Conservation (phyloP, 768 basidiomycete species). For the Mycena alexandri region DNA sequence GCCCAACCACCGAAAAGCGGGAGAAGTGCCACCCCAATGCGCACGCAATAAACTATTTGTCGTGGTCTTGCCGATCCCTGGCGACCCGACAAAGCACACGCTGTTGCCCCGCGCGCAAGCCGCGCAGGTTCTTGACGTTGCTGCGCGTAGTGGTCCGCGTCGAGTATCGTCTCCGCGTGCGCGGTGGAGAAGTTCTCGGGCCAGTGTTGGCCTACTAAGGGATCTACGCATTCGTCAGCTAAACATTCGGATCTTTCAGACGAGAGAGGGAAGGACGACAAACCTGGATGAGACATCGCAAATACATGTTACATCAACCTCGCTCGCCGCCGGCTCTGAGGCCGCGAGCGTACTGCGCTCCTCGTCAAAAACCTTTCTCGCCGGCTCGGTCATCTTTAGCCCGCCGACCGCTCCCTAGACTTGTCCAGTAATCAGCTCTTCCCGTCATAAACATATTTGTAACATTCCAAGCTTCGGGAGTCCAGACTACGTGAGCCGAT, state of each 20-base stretch:
- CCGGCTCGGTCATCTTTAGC: conserved; percentile 91
- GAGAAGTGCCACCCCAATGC: conserved; percentile 94
- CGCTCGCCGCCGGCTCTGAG: conserved; percentile 90
- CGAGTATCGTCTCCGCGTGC: conserved; percentile 86
- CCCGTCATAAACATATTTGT: no score
- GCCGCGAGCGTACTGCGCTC: conserved; percentile 91
- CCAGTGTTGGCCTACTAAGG: conserved; percentile 98
- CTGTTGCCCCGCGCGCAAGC: conserved; percentile 98
- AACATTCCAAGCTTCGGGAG: no score
- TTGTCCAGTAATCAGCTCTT: conserved; percentile 95
- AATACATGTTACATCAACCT: conserved; percentile 95
- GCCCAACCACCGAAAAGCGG: conserved; percentile 97
- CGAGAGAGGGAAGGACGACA: conserved; percentile 6
- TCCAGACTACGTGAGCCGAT: no score
- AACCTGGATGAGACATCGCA: no score
- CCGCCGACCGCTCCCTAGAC: conserved; percentile 87
- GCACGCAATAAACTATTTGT: conserved; percentile 94
- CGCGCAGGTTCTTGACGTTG: conserved; percentile 93
- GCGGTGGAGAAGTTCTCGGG: conserved; percentile 91
- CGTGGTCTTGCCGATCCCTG: conserved; percentile 97
- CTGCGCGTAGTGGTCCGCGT: conserved; percentile 95
- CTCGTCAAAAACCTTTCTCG: conserved; percentile 96
- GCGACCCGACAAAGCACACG: conserved; percentile 95
- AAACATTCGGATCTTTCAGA: no score
- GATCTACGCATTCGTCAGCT: conserved; percentile 60